phyloP scores from a whole-genome alignment of 2,329 filamentous ascomycete species.

The Penicillium sp. region DNA sequence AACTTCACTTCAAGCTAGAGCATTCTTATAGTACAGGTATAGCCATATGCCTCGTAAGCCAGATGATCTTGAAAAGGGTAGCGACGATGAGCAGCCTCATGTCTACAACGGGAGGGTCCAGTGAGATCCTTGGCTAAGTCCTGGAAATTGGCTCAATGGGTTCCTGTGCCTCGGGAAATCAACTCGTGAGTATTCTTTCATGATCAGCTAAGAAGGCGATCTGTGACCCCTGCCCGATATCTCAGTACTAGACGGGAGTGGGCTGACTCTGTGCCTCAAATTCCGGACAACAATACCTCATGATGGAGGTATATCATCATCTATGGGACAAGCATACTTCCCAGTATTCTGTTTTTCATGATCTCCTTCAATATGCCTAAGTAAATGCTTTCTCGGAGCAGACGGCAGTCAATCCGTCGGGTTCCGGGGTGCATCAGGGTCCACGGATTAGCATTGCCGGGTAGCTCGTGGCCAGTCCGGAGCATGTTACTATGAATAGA shows the following conservation, averaged over 20 bases:
- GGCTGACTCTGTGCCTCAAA: background rate
- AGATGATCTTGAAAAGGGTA: background rate
- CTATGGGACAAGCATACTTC: background rate
- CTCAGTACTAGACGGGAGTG: background rate
- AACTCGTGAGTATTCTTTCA: background rate
- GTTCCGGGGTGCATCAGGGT: slow-evolving; percentile 1
- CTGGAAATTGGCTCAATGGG: background rate
- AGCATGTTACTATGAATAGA: slow-evolving; percentile 18
- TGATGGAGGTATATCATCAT: background rate
- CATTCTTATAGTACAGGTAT: background rate
- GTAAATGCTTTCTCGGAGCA: background rate
- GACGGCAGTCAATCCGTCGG: background rate
- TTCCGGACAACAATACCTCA: background rate
- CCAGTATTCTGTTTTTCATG: background rate
- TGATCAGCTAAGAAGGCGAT: background rate
- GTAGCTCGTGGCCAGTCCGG: background rate
- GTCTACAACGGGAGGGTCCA: background rate
- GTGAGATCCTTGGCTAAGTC: background rate
- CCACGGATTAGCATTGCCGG: background rate
- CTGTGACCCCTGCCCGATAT: background rate
- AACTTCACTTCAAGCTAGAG: too few species aligned
- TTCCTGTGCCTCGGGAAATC: background rate
- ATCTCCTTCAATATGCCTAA: background rate
- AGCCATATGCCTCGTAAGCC: background rate
- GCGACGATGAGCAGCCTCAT: background rate